Base-by-base conservation (phyloP, 169 alveolate genomes). In the Eimeria necatrix region DNA sequence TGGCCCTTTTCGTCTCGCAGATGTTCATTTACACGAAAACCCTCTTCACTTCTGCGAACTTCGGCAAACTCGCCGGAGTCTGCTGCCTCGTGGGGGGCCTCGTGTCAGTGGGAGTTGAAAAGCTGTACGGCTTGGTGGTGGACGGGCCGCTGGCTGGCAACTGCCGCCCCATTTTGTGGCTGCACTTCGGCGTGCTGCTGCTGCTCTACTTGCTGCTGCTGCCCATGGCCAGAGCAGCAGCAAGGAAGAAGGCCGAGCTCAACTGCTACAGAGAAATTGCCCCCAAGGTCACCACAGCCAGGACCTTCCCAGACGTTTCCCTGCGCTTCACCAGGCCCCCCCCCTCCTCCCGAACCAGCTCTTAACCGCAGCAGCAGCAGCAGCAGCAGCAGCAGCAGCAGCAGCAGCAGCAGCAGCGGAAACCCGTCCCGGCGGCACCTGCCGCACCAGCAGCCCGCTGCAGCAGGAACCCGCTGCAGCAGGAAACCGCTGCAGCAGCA, bases 11-110 rank as follows among this genome's bases (percentile, higher is more conserved):
- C 87, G 84, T 94, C 9, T 51, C 96, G 18, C 96, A 93, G 53
- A 61, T 93, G 87, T 93, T 61, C 48, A 32, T 83, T 2, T 93
- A 24, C 32, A 71, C 85, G 20, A 61, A 85, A 53, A 14, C 90
- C 32, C 22, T 85, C 12, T 93, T 93, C 60, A 92, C 87, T 4
- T 78, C 93, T 1, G 53, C 78, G 6, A 93, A 93, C 76, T 93
- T 93, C 53, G 96, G 96, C 22, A 93, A 83, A 18, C 80, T 93
- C 51, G 85, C 71, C 3, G 96, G 96, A 22, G 88, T 56, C 20
- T 68, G 76, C 7, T 64, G 93, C n/a, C 24, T 86, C 16, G 56
- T 53, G 18, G 96, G 96, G 41, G 96, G 96, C 12, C 32, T 93
- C 3, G 3, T 68, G 22, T 93, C 96, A 7, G 60, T 83, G 4